Evolutionary conservation across 805 yeast genomes (phyloP), one percentile per base, ranked within the genome.

Genomic region (Komagataella phaffii): DNA sequence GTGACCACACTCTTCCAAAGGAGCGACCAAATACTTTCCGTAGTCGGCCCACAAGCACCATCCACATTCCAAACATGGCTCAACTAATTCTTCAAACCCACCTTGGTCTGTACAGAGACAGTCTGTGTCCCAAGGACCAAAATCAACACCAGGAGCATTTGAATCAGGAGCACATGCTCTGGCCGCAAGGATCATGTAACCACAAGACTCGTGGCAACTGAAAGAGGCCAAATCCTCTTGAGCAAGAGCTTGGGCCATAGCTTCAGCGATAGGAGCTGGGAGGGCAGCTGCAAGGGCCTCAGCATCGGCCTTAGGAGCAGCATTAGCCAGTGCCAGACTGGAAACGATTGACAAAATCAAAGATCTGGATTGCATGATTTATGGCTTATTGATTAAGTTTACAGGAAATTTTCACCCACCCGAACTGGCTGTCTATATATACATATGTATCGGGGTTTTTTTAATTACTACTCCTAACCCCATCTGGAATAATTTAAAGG

Each of bases 41-140:
- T 68, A 68, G 57, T 68, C 65, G 49, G 53, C 53, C 72, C 72
- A 68, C 54, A 68, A 55, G 51, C 70, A 66, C 70, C 73, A 68
- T 47, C 71, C 73, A 64, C 73, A 69, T 49, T 59, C 67, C 56
- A 69, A 60, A 60, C 73, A 69, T 6, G 55, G 54, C n/a, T 57
- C 55, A 54, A 68, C 66, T 47, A 60, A 56, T 7, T 51, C 44
- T 49, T 59, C 17, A 61, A 69, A 69, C 5, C 53, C 23, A 30
- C 66, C 50, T 43, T 49, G 68, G 0, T 52, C 47, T 12, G 56
- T 48, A 65, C 73, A 69, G 46, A 69, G 56, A 59, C 71, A 66
- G 14, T 55, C 51, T 30, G 54, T 24, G 56, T 64, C 64, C 59
- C 62, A 67, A 47, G 68, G 64, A 17, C 66, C 64, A 19, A 51